Percentiles rank a stretch among this genome's conserved stretches.
phyloP scores from a whole-genome alignment of 176 grass and related monocot genomes.

The Triticum dicoccoides region DNA sequence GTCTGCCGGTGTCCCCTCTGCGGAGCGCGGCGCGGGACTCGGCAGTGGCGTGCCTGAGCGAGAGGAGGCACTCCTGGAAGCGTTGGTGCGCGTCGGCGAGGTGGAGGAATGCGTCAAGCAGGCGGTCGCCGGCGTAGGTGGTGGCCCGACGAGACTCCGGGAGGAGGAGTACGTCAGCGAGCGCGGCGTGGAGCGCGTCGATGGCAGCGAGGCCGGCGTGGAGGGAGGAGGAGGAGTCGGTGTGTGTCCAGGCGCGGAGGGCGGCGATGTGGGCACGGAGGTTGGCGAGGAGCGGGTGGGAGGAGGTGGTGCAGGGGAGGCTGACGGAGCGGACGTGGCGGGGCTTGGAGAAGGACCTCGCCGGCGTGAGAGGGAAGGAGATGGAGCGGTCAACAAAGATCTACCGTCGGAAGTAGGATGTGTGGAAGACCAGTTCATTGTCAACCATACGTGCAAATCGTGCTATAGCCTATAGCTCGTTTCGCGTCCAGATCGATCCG shows the following conservation, averaged over 20 bases:
- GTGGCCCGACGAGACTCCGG: not conserved
- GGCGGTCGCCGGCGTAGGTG: slow-evolving; percentile 11
- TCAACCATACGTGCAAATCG: too few species aligned
- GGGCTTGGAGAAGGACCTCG: not conserved
- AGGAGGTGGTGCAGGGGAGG: slow-evolving; percentile 25
- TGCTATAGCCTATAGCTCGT: too few species aligned
- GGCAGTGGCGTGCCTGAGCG: slow-evolving; percentile 2
- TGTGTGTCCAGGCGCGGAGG: slow-evolving; percentile 9
- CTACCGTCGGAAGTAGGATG: too few species aligned
- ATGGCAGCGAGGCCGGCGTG: slow-evolving; percentile 39
- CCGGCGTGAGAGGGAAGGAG: too few species aligned
- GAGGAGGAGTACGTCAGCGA: too few species aligned
- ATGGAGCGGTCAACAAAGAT: too few species aligned
- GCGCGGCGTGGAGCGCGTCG: slow-evolving; percentile 37
- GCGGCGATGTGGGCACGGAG: slow-evolving; percentile 24
- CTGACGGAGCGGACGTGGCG: slow-evolving; percentile 43
- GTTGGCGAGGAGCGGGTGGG: slow-evolving; percentile 45
- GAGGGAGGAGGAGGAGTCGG: not conserved
- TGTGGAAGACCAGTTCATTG: too few species aligned
- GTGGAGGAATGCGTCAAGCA: slow-evolving; percentile 53
- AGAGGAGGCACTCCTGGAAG: slow-evolving; percentile 25
- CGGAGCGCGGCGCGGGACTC: slow-evolving; percentile 31
- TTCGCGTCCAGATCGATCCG: too few species aligned
- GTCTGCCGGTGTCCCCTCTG: not conserved
- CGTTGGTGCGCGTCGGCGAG: slow-evolving; percentile 53